Conservation (phyloP, 176 grass and related monocot genomes). For the Oryza meyeriana region DNA sequence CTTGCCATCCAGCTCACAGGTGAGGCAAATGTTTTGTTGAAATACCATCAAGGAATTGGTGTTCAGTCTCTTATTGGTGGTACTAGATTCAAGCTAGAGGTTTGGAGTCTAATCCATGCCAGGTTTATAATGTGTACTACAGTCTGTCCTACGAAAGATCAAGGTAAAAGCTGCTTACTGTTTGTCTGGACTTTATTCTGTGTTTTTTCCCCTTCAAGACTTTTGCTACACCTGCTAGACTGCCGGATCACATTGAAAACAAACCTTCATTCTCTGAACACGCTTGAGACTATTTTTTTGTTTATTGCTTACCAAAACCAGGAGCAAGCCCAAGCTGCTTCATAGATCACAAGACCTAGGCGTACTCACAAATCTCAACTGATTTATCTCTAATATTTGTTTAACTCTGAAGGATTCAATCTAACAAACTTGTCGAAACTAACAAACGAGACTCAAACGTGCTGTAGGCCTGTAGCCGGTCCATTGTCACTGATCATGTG, state of each 20-base stretch:
- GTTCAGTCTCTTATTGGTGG: conserved; percentile 94
- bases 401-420: no score
- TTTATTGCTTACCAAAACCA: no score
- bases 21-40: conserved; percentile 82
- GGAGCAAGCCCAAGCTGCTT: no score
- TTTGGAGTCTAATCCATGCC: conserved; percentile 80
- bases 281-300: no score
- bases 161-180: conserved; percentile 25
- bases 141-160: neutral
- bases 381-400: no score
- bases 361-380: no score
- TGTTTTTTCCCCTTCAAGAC: conserved; percentile 49
- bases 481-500: no score
- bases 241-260: conserved; percentile 95
- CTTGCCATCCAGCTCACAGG: conserved; percentile 88
- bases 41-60: conserved; percentile 71
- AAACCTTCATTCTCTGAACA: conserved; percentile 87
- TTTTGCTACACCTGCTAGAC: conserved; percentile 88
- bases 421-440: no score
- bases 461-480: no score
- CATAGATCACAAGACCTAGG: no score
- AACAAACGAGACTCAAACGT: no score
- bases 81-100: conserved; percentile 81
- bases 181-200: conserved; percentile 18
- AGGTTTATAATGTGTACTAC: conserved; percentile 57